Evolutionary conservation across 192 early-diverging fungal genomes (phyloP).

Genomic region (Phycomyces blakesleeanus): DNA sequence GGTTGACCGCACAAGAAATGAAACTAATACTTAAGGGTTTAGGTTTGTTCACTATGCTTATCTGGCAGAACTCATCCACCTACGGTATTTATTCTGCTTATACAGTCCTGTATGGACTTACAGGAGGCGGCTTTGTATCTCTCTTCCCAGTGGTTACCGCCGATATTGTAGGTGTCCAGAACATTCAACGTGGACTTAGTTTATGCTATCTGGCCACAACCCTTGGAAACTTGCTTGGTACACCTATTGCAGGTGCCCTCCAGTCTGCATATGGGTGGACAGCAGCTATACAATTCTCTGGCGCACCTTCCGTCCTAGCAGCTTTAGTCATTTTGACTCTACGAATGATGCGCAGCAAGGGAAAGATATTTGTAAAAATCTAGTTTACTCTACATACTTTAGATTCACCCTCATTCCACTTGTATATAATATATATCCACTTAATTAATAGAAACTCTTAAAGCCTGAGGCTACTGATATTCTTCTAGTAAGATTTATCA

Average conservation of each 20-base stretch:
- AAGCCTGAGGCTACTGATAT: too few relatives aligned
- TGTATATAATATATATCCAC: too few relatives aligned
- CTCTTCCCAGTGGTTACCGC: constrained; percentile 46
- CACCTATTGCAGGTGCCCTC: constrained; percentile 35
- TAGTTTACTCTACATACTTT: background rate
- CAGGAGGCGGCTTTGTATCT: constrained; percentile 38
- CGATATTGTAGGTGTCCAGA: constrained; percentile 50
- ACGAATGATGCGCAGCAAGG: constrained; percentile 21
- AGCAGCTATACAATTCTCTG: constrained; percentile 37
- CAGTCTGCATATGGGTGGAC: constrained; percentile 25
- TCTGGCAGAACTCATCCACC: constrained; percentile 48
- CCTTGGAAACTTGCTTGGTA: constrained; percentile 38
- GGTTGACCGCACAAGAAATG: background rate
- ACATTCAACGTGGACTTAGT: constrained; percentile 39
- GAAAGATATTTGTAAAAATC: constrained; percentile 24
- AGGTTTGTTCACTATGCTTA: constrained; percentile 25
- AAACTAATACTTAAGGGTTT: background rate
- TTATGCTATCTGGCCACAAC: constrained; percentile 36
- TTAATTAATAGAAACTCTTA: too few relatives aligned
- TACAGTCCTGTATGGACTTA: constrained; percentile 26
- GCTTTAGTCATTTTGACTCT: constrained; percentile 29
- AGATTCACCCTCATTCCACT: background rate
- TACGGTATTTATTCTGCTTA: constrained; percentile 31
- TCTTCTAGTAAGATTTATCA: too few relatives aligned
- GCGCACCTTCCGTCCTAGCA: constrained; percentile 20